These are phyloP conservation scores for Dictyostelium intermedium DNA, from an alignment of 78 protist species.

Conservation along the genomic window DNA sequence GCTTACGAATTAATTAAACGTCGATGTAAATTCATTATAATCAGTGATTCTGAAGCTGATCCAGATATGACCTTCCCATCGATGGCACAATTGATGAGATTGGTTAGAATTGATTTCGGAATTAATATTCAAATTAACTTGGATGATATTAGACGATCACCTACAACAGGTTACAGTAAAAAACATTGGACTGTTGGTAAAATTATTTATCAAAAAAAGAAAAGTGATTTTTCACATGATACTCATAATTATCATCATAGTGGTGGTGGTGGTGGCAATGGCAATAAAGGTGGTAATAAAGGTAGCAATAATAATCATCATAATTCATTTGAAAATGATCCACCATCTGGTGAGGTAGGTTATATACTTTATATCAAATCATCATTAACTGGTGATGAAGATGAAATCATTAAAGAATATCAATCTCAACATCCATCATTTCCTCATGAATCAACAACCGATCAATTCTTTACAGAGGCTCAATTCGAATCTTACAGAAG, in stretches of 20 bases:
- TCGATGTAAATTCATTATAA: constrained; percentile 65
- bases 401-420: constrained; percentile 75
- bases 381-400: constrained; percentile 72
- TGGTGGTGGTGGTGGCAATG: neutral
- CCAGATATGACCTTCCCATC: constrained; percentile 77
- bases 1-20: constrained; percentile 68
- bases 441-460: constrained; percentile 79
- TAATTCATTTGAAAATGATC: neutral
- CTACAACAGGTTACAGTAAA: constrained; percentile 40
- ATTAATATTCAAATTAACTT: constrained; percentile 74
- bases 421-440: constrained; percentile 79
- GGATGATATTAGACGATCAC: constrained; percentile 57
- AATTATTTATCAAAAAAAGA: constrained; percentile 67
- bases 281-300: neutral
- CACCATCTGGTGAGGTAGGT: constrained; percentile 71
- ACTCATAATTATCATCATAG: neutral
- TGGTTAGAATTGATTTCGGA: constrained; percentile 76
- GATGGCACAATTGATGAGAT: constrained; percentile 69
- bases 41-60: constrained; percentile 67
- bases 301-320: neutral
- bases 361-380: constrained; percentile 67
- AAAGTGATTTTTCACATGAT: neutral
- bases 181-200: constrained; percentile 81
- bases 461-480: constrained; percentile 78
- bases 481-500: constrained; percentile 70